Conservation (phyloP, 2,329 filamentous ascomycete species). For the Stachybotrys chartarum region DNA sequence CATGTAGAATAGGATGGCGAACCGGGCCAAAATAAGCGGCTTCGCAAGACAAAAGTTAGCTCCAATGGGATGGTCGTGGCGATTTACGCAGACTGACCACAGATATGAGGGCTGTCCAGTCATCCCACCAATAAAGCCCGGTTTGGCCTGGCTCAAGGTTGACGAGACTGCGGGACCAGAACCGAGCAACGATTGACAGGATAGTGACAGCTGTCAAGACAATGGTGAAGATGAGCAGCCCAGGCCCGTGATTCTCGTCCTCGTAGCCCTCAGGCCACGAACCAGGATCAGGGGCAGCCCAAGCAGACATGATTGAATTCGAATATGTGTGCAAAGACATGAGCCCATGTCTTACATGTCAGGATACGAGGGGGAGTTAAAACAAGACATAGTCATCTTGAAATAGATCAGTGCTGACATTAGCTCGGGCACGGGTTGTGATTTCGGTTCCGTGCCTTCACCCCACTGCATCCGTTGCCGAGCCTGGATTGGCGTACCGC, state of each 20-base stretch:
- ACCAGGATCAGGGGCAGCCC: not conserved
- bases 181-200: not conserved
- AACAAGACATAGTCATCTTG: not conserved
- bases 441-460: not conserved
- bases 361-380: not conserved
- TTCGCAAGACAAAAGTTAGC: not conserved
- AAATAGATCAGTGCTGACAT: not conserved
- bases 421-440: not conserved
- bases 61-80: not conserved
- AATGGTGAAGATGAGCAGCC: not conserved
- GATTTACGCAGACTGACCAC: not conserved
- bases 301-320: not conserved
- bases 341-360: not conserved
- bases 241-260: not conserved
- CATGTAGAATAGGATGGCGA: not conserved
- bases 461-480: not conserved
- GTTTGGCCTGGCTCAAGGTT: not conserved
- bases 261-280: not conserved
- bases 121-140: not conserved
- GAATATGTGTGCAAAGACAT: not conserved
- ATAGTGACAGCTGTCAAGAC: not conserved
- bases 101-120: not conserved
- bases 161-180: not conserved
- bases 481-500: not conserved
- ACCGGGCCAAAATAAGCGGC: not conserved